Conservation (phyloP, 345 rosid genomes). For the Populus simonii region DNA sequence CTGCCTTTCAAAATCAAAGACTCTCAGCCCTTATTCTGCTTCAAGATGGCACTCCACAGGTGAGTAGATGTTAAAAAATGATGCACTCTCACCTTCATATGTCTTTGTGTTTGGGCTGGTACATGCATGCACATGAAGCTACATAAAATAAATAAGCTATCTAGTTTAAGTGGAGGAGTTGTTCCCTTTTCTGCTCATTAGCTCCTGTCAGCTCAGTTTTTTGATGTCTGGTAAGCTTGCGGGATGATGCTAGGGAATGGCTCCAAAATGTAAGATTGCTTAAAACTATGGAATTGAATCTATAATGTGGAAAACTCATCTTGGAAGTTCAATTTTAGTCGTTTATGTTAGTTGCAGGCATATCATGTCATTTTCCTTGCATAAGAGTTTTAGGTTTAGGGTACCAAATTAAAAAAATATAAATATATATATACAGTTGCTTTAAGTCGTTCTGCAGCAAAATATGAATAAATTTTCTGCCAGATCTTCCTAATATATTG, state of each 20-base stretch:
- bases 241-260: background rate
- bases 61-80: conserved; percentile 10
- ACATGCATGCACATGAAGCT: background rate
- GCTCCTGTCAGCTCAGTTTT: background rate
- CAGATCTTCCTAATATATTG: background rate
- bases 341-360: background rate
- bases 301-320: background rate
- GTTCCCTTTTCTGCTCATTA: background rate
- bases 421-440: background rate
- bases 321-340: background rate
- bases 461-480: background rate
- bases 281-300: background rate
- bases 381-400: background rate
- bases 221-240: background rate
- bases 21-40: conserved; percentile 53
- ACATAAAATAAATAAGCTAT: background rate
- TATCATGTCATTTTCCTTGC: background rate
- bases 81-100: background rate
- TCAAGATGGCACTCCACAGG: conserved; percentile 58
- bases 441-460: background rate
- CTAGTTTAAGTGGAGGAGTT: background rate
- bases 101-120: background rate
- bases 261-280: background rate
- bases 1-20: conserved; percentile 69
- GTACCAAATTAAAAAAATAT: background rate